A percentile compares a stretch with the other conserved stretches of the same genome.
These are phyloP conservation scores for Penicillium expansum DNA, from an alignment of 2,329 filamentous ascomycete species.

Conservation along the genomic window DNA sequence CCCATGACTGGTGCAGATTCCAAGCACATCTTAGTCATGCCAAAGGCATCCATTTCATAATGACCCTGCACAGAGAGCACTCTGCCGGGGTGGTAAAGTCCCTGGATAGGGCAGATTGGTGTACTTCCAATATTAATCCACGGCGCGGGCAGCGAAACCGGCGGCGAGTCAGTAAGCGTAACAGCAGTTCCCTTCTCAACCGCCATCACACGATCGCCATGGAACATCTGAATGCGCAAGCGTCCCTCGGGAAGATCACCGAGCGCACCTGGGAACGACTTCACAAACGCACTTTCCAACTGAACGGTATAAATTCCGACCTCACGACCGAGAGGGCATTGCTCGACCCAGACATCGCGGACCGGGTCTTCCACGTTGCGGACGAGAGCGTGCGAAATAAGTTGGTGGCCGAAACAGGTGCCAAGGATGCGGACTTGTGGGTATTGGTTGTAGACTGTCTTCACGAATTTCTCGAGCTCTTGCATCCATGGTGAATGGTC, in stretches of 20 bases:
- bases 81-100: constrained; percentile 23
- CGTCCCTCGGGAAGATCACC: constrained; percentile 14
- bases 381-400: constrained; percentile 26
- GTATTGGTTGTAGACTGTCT: constrained; percentile 25
- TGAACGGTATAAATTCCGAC: constrained; percentile 24
- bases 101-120: constrained; percentile 25
- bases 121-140: constrained; percentile 29
- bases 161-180: constrained; percentile 18
- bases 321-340: constrained; percentile 24
- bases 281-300: constrained; percentile 17
- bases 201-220: constrained; percentile 26
- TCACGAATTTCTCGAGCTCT: constrained; percentile 26
- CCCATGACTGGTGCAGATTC: constrained; percentile 22
- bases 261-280: constrained; percentile 16
- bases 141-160: constrained; percentile 22
- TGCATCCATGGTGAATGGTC: constrained; percentile 31
- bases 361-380: constrained; percentile 16
- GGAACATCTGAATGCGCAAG: constrained; percentile 27
- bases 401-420: constrained; percentile 37
- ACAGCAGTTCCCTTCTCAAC: constrained; percentile 21
- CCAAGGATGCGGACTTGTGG: constrained; percentile 34
- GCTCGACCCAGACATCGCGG: constrained; percentile 26
- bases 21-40: constrained; percentile 24
- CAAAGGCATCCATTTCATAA: constrained; percentile 28
- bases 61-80: constrained; percentile 26